Percentiles rank a stretch among this genome's conserved stretches.
phyloP scores from a whole-genome alignment of 2,329 filamentous ascomycete species.

The Diaporthe sp. region DNA sequence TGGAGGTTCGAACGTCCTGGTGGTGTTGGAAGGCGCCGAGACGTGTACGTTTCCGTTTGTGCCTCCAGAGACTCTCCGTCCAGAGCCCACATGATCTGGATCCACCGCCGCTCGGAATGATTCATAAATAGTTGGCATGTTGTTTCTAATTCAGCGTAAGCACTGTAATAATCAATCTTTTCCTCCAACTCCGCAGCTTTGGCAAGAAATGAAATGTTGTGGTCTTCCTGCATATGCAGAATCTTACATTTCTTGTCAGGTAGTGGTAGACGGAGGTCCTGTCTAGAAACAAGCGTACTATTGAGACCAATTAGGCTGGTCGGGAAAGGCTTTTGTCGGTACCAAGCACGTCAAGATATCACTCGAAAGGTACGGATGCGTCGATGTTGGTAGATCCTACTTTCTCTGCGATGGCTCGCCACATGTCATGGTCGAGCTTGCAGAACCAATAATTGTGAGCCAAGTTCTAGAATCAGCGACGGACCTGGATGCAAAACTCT shows the following conservation, averaged over 20 bases:
- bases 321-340: not conserved
- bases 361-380: not conserved
- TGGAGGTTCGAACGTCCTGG: not conserved
- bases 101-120: conserved; percentile 11
- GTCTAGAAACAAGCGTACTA: not conserved
- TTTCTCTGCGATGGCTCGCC: not conserved
- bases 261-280: not conserved
- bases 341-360: not conserved
- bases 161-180: rapidly evolving
- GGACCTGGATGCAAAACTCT: not conserved
- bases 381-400: not conserved
- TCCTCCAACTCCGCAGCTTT: too few species aligned
- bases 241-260: too few species aligned
- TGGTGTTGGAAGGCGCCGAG: not conserved
- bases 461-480: too few species aligned
- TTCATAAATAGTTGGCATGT: conserved; percentile 8
- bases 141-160: not conserved
- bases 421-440: not conserved
- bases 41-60: not conserved
- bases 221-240: not conserved
- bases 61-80: not conserved
- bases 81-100: conserved; percentile 3
- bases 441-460: not conserved
- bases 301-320: not conserved
- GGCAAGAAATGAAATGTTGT: too few species aligned